phyloP scores from a whole-genome alignment of 192 early-diverging fungal species.

The Coemansia sp. region DNA sequence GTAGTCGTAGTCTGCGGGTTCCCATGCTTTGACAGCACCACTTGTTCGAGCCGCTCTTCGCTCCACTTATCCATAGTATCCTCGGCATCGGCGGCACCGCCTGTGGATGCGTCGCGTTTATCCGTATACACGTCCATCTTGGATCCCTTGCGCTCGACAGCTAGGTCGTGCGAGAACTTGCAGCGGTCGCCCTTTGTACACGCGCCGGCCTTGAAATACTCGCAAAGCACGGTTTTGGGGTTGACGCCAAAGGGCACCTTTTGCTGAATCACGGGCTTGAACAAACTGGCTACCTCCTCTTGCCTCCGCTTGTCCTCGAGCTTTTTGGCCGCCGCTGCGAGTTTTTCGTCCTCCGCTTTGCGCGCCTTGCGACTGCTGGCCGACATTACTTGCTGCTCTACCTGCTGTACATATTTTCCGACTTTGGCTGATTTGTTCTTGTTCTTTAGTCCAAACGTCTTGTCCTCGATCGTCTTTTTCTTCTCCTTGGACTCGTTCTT shows the following conservation, averaged over 20 bases:
- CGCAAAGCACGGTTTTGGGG: constrained; percentile 95
- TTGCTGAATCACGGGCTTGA: constrained; percentile 87
- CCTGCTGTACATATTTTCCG: constrained; percentile 86
- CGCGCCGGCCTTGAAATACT: constrained; percentile 87
- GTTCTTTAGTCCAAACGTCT: constrained; percentile 99
- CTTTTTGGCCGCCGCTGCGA: constrained; percentile 70
- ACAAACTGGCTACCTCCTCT: constrained; percentile 87
- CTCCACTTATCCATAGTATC: constrained; percentile 98
- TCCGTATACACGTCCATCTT: constrained; percentile 97
- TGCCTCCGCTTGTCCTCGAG: constrained; percentile 84
- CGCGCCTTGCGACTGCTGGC: constrained; percentile 59
- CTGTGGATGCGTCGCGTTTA: constrained; percentile 54
- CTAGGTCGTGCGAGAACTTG: constrained; percentile 97
- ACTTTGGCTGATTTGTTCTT: constrained; percentile 98
- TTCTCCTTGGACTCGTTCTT: constrained; percentile 71
- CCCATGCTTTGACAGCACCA: constrained; percentile 81
- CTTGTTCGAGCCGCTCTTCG: constrained; percentile 87
- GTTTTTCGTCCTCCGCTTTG: constrained; percentile 61
- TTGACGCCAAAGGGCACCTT: constrained; percentile 99
- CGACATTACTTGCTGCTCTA: constrained; percentile 78
- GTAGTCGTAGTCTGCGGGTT: constrained; percentile 89
- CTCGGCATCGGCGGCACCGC: constrained; percentile 45
- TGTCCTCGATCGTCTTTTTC: constrained; percentile 89
- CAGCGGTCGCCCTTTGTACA: constrained; percentile 93
- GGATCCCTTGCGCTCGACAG: constrained; percentile 83